Conservation (phyloP, 148 eudicot species). For the Amaranthus palmeri region DNA sequence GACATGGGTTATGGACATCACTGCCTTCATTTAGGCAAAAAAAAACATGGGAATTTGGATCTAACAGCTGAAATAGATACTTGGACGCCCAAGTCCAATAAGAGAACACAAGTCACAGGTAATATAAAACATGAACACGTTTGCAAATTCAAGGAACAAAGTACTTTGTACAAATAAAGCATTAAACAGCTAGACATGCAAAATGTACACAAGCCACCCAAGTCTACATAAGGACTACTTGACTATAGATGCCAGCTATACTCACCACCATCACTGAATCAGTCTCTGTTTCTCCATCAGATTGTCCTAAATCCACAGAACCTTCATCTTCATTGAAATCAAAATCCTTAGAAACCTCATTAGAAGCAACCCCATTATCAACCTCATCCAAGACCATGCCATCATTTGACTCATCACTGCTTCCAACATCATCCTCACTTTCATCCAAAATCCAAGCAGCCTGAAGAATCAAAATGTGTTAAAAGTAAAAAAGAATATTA, state of each 20-base stretch:
- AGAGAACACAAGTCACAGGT: too few species aligned
- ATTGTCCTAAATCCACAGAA: slow-evolving; percentile 59
- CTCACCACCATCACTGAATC: slow-evolving; percentile 87
- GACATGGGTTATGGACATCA: too few species aligned
- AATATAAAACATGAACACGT: neutral
- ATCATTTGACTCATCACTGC: slow-evolving; percentile 51
- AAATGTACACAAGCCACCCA: neutral
- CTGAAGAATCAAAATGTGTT: slow-evolving; percentile 37
- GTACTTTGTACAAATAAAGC: neutral
- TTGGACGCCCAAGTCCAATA: too few species aligned
- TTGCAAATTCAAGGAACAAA: neutral
- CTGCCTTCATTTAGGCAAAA: too few species aligned
- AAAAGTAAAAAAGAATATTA: neutral
- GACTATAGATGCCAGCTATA: slow-evolving; percentile 13
- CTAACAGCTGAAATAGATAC: too few species aligned
- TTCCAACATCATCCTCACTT: slow-evolving; percentile 51
- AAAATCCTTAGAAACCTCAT: slow-evolving; percentile 29
- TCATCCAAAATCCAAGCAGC: slow-evolving; percentile 94
- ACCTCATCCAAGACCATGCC: slow-evolving; percentile 76
- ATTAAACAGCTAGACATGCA: neutral
- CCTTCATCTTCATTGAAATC: slow-evolving; percentile 72
- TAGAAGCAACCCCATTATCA: slow-evolving; percentile 29
- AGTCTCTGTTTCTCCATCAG: slow-evolving; percentile 69
- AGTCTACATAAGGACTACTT: neutral
- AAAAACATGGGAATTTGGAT: too few species aligned